Conservation (phyloP, 139 green algal species). For the Diplosphaera chodatii region DNA sequence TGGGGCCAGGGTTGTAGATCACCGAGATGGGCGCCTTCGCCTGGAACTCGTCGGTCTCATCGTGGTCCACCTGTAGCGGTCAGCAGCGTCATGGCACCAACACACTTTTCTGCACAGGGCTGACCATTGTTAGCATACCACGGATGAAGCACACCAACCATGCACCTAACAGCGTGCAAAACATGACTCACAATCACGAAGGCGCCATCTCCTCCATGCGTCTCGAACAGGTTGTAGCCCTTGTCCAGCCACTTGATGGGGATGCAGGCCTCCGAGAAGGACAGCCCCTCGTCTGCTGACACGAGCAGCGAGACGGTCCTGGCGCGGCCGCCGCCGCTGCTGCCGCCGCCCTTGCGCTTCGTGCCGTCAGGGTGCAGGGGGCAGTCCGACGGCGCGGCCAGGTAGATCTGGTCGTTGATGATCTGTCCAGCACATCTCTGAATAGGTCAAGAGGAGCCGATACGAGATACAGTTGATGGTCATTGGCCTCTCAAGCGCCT, state of each 20-base stretch:
- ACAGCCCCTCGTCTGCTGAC: constrained; percentile 43
- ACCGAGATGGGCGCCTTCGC: constrained; percentile 30
- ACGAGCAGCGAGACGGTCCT: constrained; percentile 41
- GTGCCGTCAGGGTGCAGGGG: constrained; percentile 52
- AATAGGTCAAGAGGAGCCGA: no score
- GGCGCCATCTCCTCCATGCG: constrained; percentile 57
- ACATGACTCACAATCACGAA: constrained; percentile 75
- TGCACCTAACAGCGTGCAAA: no score
- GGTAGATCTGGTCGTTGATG: constrained; percentile 48
- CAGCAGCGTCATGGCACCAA: no score
- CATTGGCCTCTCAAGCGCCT: no score
- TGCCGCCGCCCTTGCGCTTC: constrained; percentile 21
- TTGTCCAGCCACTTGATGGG: constrained; percentile 51
- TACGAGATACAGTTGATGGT: no score
- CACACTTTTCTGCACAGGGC: no score
- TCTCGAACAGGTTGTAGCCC: constrained; percentile 79
- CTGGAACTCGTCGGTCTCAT: constrained; percentile 34
- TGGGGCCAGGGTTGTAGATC: constrained; percentile 61
- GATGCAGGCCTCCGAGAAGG: constrained; percentile 68
- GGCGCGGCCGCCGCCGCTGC: constrained; percentile 17
- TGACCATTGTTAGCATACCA: no score
- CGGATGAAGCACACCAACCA: no score
- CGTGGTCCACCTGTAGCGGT: constrained; percentile 51
- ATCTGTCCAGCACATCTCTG: not conserved
- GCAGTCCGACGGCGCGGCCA: constrained; percentile 70